These are phyloP conservation scores for Tolypocladium guangdongense DNA, from an alignment of 2,329 filamentous ascomycete species.

Conservation along the genomic window DNA sequence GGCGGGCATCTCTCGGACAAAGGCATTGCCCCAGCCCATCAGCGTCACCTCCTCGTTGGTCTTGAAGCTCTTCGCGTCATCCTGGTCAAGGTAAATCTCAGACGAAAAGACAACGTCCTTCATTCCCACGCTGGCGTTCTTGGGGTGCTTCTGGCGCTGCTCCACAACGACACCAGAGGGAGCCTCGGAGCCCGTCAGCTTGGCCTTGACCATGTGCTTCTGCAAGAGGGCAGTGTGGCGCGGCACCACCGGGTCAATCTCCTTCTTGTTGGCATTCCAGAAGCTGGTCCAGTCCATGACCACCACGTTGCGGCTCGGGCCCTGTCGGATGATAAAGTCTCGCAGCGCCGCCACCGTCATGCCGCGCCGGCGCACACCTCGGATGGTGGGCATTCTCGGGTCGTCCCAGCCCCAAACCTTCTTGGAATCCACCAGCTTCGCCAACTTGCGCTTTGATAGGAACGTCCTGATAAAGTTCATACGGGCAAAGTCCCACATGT, in stretches of 20 bases:
- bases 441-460: conserved; percentile 77
- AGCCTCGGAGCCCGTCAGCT: conserved; percentile 56
- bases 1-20: conserved; percentile 57
- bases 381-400: conserved; percentile 75
- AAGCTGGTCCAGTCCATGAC: conserved; percentile 73
- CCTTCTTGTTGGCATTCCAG: conserved; percentile 69
- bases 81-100: conserved; percentile 73
- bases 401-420: conserved; percentile 80
- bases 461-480: conserved; percentile 79
- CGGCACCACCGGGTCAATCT: conserved; percentile 66
- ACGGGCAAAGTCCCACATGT: conserved; percentile 78
- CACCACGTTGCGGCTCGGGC: conserved; percentile 73
- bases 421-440: conserved; percentile 67
- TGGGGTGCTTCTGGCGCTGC: conserved; percentile 77
- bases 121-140: conserved; percentile 73
- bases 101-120: conserved; percentile 78
- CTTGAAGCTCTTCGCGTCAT: conserved; percentile 70
- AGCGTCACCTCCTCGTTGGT: conserved; percentile 85
- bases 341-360: conserved; percentile 70
- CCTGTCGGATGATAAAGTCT: conserved; percentile 78
- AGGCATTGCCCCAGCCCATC: conserved; percentile 92
- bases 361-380: conserved; percentile 66
- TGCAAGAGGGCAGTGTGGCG: conserved; percentile 63
- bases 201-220: conserved; percentile 61
- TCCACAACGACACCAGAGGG: conserved; percentile 52